These are phyloP conservation scores for Podila clonocystis DNA, from an alignment of 192 early-diverging fungal genomes.

Conservation along the genomic window DNA sequence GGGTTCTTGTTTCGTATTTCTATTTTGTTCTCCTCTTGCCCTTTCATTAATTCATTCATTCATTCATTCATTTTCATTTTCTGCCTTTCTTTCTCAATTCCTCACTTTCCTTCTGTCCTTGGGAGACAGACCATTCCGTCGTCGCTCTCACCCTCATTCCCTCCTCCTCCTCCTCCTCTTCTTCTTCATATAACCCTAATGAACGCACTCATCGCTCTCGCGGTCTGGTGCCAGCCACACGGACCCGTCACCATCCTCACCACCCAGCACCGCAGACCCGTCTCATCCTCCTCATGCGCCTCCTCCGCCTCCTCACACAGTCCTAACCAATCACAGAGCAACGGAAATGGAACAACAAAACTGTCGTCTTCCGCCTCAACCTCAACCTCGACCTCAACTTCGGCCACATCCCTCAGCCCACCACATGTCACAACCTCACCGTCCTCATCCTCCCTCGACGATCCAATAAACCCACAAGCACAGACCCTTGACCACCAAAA, in stretches of 20 bases:
- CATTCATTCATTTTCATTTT: neutral
- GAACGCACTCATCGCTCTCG: constrained; percentile 51
- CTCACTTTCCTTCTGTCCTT: neutral
- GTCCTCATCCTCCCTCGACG: neutral
- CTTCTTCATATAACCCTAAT: constrained; percentile 8
- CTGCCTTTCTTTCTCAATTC: neutral
- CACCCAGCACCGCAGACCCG: constrained; percentile 44
- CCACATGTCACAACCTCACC: constrained; percentile 2
- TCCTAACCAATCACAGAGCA: neutral
- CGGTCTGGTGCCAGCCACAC: constrained; percentile 51
- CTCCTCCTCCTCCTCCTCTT: neutral
- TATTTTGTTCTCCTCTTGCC: neutral
- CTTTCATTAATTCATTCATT: neutral
- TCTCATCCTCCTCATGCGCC: constrained; percentile 3
- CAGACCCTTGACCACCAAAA: constrained; percentile 28
- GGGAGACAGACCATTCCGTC: neutral
- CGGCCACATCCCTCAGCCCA: neutral
- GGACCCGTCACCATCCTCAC: constrained; percentile 53
- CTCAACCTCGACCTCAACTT: neutral
- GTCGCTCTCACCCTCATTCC: neutral
- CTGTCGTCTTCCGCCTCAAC: neutral
- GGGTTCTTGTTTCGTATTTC: too few species aligned
- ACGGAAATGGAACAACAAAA: neutral
- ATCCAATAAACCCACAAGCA: neutral
- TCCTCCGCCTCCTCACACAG: neutral